Evolutionary conservation across 2,329 filamentous ascomycete species (phyloP).

Genomic region (Cordyceps militaris): DNA sequence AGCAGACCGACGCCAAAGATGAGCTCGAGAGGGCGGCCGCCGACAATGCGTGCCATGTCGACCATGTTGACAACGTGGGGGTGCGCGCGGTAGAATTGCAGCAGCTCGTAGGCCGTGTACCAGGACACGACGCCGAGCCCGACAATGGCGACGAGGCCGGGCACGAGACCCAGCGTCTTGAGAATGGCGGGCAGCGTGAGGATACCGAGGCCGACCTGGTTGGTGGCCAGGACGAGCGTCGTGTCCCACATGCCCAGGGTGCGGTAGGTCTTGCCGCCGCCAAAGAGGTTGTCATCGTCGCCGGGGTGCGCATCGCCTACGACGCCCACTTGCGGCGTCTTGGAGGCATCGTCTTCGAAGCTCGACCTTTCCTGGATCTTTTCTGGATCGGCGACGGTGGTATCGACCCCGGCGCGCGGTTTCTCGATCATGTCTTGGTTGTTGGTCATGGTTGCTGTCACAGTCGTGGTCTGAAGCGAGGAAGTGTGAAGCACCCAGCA

Average conservation of each 20-base stretch:
- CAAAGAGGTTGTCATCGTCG: slow-evolving; percentile 9
- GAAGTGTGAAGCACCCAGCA: not conserved
- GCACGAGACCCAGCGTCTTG: slow-evolving; percentile 59
- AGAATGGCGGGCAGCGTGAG: slow-evolving; percentile 69
- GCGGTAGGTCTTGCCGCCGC: slow-evolving; percentile 24
- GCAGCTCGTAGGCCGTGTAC: slow-evolving; percentile 41
- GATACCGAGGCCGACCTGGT: slow-evolving; percentile 32
- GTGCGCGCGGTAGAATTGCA: slow-evolving; percentile 62
- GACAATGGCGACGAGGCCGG: slow-evolving; percentile 60
- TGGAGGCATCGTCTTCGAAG: slow-evolving; percentile 9
- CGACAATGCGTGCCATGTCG: slow-evolving; percentile 56
- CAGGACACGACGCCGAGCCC: slow-evolving; percentile 60
- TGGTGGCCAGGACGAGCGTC: slow-evolving; percentile 26
- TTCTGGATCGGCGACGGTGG: not conserved
- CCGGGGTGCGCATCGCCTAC: not conserved
- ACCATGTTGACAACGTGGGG: slow-evolving; percentile 64
- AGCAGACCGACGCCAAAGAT: slow-evolving; percentile 53
- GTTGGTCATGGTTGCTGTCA: slow-evolving; percentile 8
- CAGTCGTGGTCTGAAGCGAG: not conserved
- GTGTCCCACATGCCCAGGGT: slow-evolving; percentile 30
- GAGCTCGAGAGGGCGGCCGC: slow-evolving; percentile 23
- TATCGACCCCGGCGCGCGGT: not conserved
- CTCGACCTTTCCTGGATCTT: slow-evolving; percentile 10
- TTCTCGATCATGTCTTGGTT: not conserved
- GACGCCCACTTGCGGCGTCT: slow-evolving; percentile 2